A percentile compares a stretch with the other conserved stretches of the same genome.
Evolutionary conservation across 2,329 filamentous ascomycete genomes (phyloP).

Genomic region (Fusarium abutilonis): DNA sequence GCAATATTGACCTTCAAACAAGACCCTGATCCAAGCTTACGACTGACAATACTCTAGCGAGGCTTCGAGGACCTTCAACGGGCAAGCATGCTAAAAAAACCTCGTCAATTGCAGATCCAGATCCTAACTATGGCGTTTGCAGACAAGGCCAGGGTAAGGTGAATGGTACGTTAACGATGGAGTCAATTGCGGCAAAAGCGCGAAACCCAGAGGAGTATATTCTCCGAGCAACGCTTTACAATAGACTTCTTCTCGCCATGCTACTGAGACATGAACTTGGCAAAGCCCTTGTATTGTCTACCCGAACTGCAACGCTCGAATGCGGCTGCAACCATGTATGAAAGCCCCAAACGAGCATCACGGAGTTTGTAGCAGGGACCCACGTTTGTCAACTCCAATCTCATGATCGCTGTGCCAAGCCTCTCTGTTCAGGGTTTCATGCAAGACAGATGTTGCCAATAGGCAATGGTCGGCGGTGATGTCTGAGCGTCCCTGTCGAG

Average conservation of each 20-base stretch:
- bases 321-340: constrained; percentile 36
- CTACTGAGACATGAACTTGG: constrained; percentile 33
- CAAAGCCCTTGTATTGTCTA: constrained; percentile 34
- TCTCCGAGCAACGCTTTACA: constrained; percentile 11
- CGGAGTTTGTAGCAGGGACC: constrained; percentile 18
- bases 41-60: neutral
- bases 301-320: constrained; percentile 30
- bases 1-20: constrained; percentile 2
- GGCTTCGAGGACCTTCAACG: neutral
- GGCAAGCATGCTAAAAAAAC: constrained; percentile 11
- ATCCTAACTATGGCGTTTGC: constrained; percentile 18
- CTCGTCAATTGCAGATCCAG: constrained; percentile 5
- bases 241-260: constrained; percentile 28
- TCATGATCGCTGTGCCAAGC: constrained; percentile 18
- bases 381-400: constrained; percentile 14
- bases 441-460: constrained; percentile 28
- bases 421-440: constrained; percentile 7
- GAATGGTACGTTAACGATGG: constrained; percentile 26
- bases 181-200: constrained; percentile 29
- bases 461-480: constrained; percentile 26
- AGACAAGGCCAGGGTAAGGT: constrained; percentile 22
- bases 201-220: constrained; percentile 24
- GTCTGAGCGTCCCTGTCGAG: constrained; percentile 20
- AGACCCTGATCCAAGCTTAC: constrained; percentile 1
- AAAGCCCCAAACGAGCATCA: constrained; percentile 23